These are phyloP conservation scores for Penicillium rolfsii DNA, from an alignment of 2,329 filamentous ascomycete genomes.

Conservation along the genomic window DNA sequence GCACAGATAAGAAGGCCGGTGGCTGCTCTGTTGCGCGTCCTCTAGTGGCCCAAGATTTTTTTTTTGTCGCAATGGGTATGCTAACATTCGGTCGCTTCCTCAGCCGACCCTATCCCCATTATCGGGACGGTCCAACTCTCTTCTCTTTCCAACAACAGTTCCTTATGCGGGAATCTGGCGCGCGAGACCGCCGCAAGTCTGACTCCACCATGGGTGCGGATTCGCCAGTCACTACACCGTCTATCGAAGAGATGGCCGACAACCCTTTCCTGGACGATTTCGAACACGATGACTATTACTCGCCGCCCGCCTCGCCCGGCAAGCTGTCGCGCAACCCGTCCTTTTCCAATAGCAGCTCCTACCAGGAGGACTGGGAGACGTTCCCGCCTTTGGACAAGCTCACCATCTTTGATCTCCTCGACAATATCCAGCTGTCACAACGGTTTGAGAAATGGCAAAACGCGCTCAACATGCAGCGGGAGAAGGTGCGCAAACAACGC, in stretches of 20 bases:
- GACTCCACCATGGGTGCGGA: constrained; percentile 28
- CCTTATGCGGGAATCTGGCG: constrained; percentile 36
- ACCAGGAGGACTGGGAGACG: constrained; percentile 84
- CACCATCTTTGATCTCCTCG: constrained; percentile 88
- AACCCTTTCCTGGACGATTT: constrained; percentile 36
- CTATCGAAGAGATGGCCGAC: constrained; percentile 32
- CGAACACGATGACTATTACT: constrained; percentile 35
- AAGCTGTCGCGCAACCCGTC: constrained; percentile 74
- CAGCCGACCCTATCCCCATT: constrained; percentile 41
- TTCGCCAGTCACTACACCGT: constrained; percentile 31
- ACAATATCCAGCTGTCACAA: constrained; percentile 87
- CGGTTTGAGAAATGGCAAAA: constrained; percentile 89
- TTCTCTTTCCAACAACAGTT: constrained; percentile 44
- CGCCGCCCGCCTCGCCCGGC: constrained; percentile 34
- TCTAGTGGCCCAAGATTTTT: neutral
- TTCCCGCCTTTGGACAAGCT: constrained; percentile 88
- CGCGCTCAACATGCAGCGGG: constrained; percentile 77
- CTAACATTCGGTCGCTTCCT: constrained; percentile 44
- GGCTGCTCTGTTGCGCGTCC: neutral
- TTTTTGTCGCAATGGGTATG: constrained; percentile 37
- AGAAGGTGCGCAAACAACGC: constrained; percentile 80
- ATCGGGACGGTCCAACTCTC: constrained; percentile 41
- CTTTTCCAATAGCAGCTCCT: constrained; percentile 81
- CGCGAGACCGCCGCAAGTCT: constrained; percentile 28
- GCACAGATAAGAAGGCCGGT: constrained; percentile 3